These are phyloP conservation scores for Triticum urartu DNA, from an alignment of 176 grass and related monocot genomes.

Conservation along the genomic window DNA sequence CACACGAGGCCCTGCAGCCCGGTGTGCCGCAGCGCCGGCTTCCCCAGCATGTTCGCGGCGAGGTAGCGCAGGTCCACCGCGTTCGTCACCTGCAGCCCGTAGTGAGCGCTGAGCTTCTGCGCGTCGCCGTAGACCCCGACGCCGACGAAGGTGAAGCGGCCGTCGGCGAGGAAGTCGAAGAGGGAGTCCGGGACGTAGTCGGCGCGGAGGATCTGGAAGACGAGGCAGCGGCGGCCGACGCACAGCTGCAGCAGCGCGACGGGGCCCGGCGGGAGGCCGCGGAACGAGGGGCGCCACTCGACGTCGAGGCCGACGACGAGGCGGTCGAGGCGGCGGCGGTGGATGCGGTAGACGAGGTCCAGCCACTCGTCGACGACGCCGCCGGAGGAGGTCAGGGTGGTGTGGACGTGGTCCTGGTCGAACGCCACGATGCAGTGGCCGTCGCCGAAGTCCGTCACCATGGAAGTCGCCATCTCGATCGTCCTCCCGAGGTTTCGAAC, in stretches of 20 bases:
- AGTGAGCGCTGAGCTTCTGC: not conserved
- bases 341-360: not conserved
- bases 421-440: slow-evolving; percentile 22
- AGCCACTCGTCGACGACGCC: not conserved
- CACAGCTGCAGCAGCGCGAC: slow-evolving; percentile 58
- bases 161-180: slow-evolving; percentile 13
- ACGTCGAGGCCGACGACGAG: slow-evolving; percentile 43
- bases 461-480: slow-evolving; percentile 5
- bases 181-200: slow-evolving; percentile 36
- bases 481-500: not conserved
- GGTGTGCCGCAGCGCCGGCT: no score
- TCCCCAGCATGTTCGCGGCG: slow-evolving; percentile 26
- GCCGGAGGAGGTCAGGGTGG: slow-evolving; percentile 28
- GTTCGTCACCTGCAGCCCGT: not conserved
- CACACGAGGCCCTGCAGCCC: no score
- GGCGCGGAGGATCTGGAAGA: slow-evolving; percentile 54
- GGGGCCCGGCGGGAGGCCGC: not conserved
- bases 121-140: slow-evolving; percentile 29
- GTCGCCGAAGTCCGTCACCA: not conserved
- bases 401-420: not conserved
- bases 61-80: slow-evolving; percentile 6
- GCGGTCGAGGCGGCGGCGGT: slow-evolving; percentile 13
- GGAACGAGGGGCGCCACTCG: slow-evolving; percentile 35
- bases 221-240: slow-evolving; percentile 43
- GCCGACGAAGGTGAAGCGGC: slow-evolving; percentile 41